These are phyloP conservation scores for Cruciata laevipes DNA, from an alignment of 257 asterid genomes.

Conservation along the genomic window DNA sequence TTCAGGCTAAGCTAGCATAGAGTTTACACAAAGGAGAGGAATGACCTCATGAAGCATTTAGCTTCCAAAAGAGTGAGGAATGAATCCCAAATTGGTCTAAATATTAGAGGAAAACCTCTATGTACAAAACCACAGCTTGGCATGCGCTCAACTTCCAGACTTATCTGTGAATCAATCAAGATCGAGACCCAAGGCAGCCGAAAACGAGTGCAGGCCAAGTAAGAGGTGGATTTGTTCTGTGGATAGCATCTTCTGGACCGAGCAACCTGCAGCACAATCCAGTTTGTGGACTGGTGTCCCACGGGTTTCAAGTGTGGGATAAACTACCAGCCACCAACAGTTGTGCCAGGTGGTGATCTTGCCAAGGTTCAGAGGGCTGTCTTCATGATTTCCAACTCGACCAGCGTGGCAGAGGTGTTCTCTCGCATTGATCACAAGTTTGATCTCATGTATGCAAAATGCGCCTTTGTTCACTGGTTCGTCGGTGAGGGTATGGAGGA, in stretches of 20 bases:
- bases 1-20: too few species aligned
- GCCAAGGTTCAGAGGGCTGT: slow-evolving; percentile 39
- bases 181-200: too few species aligned
- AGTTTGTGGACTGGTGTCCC: slow-evolving; percentile 40
- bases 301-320: slow-evolving; percentile 42
- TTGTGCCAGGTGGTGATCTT: slow-evolving; percentile 38
- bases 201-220: too few species aligned
- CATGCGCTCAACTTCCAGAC: too few species aligned
- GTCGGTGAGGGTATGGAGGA: slow-evolving; percentile 47
- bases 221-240: too few species aligned
- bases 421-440: slow-evolving; percentile 35
- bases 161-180: too few species aligned
- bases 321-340: slow-evolving; percentile 39
- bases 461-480: slow-evolving; percentile 39
- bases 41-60: too few species aligned
- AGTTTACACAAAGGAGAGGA: too few species aligned
- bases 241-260: slow-evolving; percentile 32
- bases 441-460: slow-evolving; percentile 35
- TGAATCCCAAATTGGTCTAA: too few species aligned
- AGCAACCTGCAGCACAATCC: slow-evolving; percentile 37
- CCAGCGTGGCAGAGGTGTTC: slow-evolving; percentile 41
- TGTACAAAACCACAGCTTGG: too few species aligned
- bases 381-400: slow-evolving; percentile 38
- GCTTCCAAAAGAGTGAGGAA: too few species aligned
- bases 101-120: too few species aligned